Base-by-base conservation (phyloP, 2,329 filamentous ascomycete genomes). In the Didymella keratinophila region DNA sequence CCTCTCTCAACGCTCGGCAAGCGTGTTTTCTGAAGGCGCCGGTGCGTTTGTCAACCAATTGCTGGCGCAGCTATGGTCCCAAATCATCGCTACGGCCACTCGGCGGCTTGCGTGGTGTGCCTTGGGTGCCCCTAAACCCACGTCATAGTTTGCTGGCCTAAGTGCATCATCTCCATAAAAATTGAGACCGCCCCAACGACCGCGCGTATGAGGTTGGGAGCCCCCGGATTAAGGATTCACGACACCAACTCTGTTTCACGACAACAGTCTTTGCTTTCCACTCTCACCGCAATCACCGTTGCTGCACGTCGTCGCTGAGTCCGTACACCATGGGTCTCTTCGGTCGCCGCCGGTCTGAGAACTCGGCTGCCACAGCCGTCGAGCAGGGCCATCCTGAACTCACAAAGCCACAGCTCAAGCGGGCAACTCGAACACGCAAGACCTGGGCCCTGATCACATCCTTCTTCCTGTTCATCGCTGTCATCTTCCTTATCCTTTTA, bases 401-500 rank as follows among this genome's bases (percentile, higher is more conserved):
- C 47, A 71, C 70, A 4, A 76, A 74, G 65, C 56, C 66, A 12
- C 76, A 78, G 60, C 50, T 78, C 61, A 76, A 77, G 57, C 74
- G 72, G 25, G 76, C 76, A 42, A 78, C 76, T 8, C 80, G 79
- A 52, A 80, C 81, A 30, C 82, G 89, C 58, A 78, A 80, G 54
- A 83, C 83, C 74, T 89, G 89, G 71, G 85, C 90, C 58, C 75
- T 88, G 23, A 73, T 89, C 45, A 87, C 89, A 45, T 86, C 86
- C 30, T 78, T 90, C 63, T 84, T 89, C 70, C 94, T 95, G 74
- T 81, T 93, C 60, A 73, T 95, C 60, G 84, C 90, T 37, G 84
- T 91, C 63, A 82, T 94, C 63, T 96, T 96, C 75, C 82, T 96
- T 37, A 85, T 96, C 61, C 85, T 96, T 66, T 90, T 92, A 69